Percentiles rank a stretch among this genome's conserved stretches.
These are phyloP conservation scores for Aspergillus sp. DNA, from an alignment of 2,329 filamentous ascomycete species.

Conservation along the genomic window DNA sequence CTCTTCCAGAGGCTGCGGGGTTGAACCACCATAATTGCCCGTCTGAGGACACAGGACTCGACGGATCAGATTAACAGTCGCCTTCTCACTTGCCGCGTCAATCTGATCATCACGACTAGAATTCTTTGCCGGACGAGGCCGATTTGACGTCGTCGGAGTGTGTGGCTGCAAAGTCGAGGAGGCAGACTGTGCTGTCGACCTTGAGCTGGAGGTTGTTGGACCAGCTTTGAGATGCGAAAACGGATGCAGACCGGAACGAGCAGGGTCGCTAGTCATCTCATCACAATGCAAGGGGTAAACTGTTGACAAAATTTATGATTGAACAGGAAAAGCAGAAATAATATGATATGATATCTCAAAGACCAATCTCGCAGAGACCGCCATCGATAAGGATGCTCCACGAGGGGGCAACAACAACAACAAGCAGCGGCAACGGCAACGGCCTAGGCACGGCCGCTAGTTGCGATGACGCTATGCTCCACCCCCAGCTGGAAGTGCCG, in stretches of 20 bases:
- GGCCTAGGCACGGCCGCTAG: background rate
- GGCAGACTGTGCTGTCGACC: conserved; percentile 23
- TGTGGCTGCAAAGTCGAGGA: conserved; percentile 19
- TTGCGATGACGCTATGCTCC: no score
- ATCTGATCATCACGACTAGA: conserved; percentile 32
- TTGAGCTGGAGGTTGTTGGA: conserved; percentile 32
- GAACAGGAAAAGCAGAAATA: conserved; percentile 1
- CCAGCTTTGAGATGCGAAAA: conserved; percentile 33
- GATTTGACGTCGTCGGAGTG: conserved; percentile 26
- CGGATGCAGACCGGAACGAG: conserved; percentile 36
- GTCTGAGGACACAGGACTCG: conserved; percentile 73
- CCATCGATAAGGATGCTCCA: background rate
- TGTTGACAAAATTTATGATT: background rate
- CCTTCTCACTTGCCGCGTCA: conserved; percentile 64
- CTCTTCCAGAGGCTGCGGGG: conserved; percentile 66
- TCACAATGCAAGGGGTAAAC: conserved; percentile 13
- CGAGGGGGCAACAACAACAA: no score
- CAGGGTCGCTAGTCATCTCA: conserved; percentile 36
- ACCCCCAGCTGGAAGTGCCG: conserved; percentile 2
- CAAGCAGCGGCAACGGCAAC: background rate
- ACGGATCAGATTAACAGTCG: conserved; percentile 76
- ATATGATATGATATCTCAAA: background rate
- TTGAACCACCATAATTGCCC: conserved; percentile 45
- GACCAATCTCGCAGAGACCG: background rate
- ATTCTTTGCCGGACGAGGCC: conserved; percentile 20